These are phyloP conservation scores for Cinnamomum micranthum DNA, from an alignment of 164 flowering plant genomes.

Conservation along the genomic window DNA sequence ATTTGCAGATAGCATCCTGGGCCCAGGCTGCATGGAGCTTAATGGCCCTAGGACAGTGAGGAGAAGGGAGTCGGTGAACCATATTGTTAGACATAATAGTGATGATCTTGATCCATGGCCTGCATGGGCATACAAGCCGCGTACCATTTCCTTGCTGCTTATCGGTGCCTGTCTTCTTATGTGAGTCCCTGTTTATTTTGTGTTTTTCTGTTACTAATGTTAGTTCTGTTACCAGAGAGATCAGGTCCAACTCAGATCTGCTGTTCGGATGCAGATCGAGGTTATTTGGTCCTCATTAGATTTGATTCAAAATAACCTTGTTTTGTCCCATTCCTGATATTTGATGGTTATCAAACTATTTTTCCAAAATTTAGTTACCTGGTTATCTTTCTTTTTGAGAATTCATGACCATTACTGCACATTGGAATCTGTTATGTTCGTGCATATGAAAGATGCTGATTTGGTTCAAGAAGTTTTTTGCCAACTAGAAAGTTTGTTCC, in stretches of 20 bases:
- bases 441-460: neutral
- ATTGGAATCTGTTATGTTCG: neutral
- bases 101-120: constrained; percentile 94
- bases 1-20: constrained; percentile 3
- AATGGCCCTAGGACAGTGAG: constrained; percentile 47
- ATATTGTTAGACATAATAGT: constrained; percentile 37
- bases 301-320: too few relatives aligned
- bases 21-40: constrained; percentile 43
- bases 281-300: too few relatives aligned
- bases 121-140: constrained; percentile 98
- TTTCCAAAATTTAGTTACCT: neutral
- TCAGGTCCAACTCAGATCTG: neutral
- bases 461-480: neutral
- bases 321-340: too few relatives aligned
- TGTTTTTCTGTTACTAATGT: neutral
- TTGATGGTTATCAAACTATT: too few relatives aligned
- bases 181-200: constrained; percentile 42
- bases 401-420: neutral
- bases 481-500: neutral
- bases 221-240: neutral
- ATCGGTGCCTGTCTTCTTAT: constrained; percentile 89
- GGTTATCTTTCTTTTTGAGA: neutral
- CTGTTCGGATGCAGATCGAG: neutral
- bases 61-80: constrained; percentile 25
- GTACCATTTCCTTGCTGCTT: constrained; percentile 68